Base-by-base conservation (phyloP, 2,329 filamentous ascomycete species). In the Aureobasidium sp. region DNA sequence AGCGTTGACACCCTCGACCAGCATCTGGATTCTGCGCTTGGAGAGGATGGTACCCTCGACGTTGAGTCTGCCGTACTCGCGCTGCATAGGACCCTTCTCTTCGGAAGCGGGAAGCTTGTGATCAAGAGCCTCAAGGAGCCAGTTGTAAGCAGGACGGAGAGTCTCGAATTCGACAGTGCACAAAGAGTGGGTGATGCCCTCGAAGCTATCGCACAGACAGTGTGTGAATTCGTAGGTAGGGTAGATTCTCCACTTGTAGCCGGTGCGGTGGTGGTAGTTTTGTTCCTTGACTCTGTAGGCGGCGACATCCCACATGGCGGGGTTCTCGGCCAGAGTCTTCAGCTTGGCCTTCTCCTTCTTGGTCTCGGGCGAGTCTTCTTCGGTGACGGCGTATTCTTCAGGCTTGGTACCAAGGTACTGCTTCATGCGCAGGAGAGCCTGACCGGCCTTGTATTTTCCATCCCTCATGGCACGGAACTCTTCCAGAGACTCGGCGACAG, bases 291-390 rank as follows among this genome's bases (percentile, higher is more conserved):
- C 87, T 64, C 93, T 86, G 75, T 96, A 97, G 16, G 93, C 93
- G 2, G 90, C 89, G 59, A 96, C 77, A 79, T 97, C 93, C 93
- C 93, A 97, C 89, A 96, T 92, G 75, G 96, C 90, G 7, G 92
- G 91, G 73, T 97, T 97, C 34, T 88, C 87, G 68, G 88, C 87
- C 55, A 70, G 54, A 2, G 65, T 65, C 63, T 70, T 73, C 39
- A 74, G 62, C 63, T 68, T 70, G 21, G 67, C 62, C 66, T 74
- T 74, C 60, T 68, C 65, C 54, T 70, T 70, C 63, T 73, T 73
- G 37, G 66, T 57, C 53, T 73, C 70, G 10, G 65, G 59, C 15
- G 69, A 64, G 60, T 74, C 72, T 9, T 66, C 66, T 27, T 70
- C 70, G 25, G 64, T 65, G 39, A 69, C 61, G 58, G 71, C 71